Evolutionary conservation across 768 basidiomycete genomes (phyloP), one percentile per base, ranked within the genome.

Genomic region (Termitomyces eurrhizus): DNA sequence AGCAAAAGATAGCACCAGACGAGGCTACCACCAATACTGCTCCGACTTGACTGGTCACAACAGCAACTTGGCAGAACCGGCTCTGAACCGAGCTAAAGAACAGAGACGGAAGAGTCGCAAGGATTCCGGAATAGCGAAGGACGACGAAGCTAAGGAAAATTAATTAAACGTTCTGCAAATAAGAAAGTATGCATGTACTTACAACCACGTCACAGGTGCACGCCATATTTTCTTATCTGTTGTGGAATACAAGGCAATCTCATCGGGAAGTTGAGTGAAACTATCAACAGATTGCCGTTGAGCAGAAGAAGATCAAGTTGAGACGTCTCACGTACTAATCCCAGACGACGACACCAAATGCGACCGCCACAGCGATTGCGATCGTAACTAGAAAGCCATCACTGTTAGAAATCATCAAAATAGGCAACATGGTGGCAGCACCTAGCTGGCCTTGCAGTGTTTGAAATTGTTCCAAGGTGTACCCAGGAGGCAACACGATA

Each of bases 81-180:
- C 65, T 69, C 56, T 68, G 66, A 21, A 73, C 57, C 1, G 70
- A 68, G 13, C 71, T 68, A 44, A 72, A 70, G 36, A 73, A 68
- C 9, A 74, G 49, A 18, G 68, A 65, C 2, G 71, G 67, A 32
- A 73, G 54, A 0, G 71, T 66, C 4, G 74, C 73, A 12, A 68
- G 62, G 14, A 75, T 59, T 4, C 70, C 69, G 14, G 73, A 68
- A 58, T 75, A 75, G 37, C 74, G 71, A 36, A 75, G 68, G 36
- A 70, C 52, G 39, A 75, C 65, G 63, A 74, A 75, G 33, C 73
- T 75, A 44, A 7, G 45, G 8, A 44, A 41, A 29, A 50, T 39
- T 44, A 29, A 50, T 39, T 44, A n/a, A 48, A 56, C n/a, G 51
- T 18, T 29, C 4, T 8, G 9, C 7, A 6, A 52, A 5, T 26